Conservation (phyloP, 305 asterid genomes). For the Fraxinus velutina region DNA sequence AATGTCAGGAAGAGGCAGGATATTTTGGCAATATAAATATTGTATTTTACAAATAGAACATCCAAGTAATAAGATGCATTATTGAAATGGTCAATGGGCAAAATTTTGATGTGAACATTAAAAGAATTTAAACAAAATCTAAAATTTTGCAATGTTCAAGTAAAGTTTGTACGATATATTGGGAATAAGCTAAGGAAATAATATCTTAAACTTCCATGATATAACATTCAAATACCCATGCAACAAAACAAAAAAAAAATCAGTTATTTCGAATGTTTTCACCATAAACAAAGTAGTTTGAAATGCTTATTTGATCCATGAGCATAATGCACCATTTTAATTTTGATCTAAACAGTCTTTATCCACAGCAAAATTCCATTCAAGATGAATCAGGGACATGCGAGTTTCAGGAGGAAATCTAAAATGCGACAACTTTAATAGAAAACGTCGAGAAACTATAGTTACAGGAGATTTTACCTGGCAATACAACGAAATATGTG, state of each 20-base stretch:
- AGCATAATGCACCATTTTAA: background rate
- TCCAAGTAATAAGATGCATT: background rate
- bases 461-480: conserved; percentile 47
- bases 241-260: background rate
- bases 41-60: background rate
- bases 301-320: background rate
- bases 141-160: background rate
- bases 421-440: background rate
- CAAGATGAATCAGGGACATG: conserved; percentile 20
- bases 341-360: background rate
- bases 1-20: background rate
- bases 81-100: background rate
- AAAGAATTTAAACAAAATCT: background rate
- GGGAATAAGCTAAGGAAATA: conserved; percentile 6
- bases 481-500: conserved; percentile 98
- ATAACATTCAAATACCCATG: conserved; percentile 5
- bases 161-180: background rate
- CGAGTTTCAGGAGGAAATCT: conserved; percentile 18
- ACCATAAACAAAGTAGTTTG: background rate
- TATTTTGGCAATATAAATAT: background rate
- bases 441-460: background rate
- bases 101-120: background rate
- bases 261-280: background rate
- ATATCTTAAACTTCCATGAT: background rate
- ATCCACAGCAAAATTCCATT: background rate